Conservation (phyloP, 306 rosid genomes). For the Pachyrhizus erosus region DNA sequence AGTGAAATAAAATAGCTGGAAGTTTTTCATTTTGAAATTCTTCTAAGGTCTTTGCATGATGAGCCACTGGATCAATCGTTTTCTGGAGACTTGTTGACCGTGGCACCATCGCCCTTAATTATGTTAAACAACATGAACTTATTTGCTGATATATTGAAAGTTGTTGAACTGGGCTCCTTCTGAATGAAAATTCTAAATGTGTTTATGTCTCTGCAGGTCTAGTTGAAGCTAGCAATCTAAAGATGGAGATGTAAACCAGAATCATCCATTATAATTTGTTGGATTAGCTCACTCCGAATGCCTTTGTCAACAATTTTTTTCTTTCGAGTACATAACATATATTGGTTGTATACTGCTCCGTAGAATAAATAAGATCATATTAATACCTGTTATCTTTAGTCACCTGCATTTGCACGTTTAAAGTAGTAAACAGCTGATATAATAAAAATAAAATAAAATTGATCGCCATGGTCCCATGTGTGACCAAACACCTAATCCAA, state of each 20-base stretch:
- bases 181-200: constrained; percentile 35
- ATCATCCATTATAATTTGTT: constrained; percentile 48
- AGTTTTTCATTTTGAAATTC: not conserved
- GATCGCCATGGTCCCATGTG: not conserved
- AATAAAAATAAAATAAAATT: not conserved
- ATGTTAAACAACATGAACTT: not conserved
- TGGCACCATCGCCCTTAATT: not conserved
- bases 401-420: constrained; percentile 10
- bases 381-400: constrained; percentile 45
- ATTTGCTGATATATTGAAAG: constrained; percentile 4
- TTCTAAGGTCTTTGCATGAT: not conserved
- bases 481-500: constrained; percentile 25
- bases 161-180: not conserved
- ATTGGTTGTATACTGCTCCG: constrained; percentile 63
- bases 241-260: constrained; percentile 74
- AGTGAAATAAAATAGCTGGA: not conserved
- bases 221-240: constrained; percentile 66
- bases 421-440: not conserved
- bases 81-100: not conserved
- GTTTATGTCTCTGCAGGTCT: constrained; percentile 64
- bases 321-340: constrained; percentile 62
- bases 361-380: constrained; percentile 60
- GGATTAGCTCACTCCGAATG: constrained; percentile 50
- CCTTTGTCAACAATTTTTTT: constrained; percentile 51
- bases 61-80: constrained; percentile 7